A percentile compares a stretch with the other conserved stretches of the same genome.
phyloP scores from a whole-genome alignment of 371 early-diverging fungal genomes.

The Rhizopus stolonifer region DNA sequence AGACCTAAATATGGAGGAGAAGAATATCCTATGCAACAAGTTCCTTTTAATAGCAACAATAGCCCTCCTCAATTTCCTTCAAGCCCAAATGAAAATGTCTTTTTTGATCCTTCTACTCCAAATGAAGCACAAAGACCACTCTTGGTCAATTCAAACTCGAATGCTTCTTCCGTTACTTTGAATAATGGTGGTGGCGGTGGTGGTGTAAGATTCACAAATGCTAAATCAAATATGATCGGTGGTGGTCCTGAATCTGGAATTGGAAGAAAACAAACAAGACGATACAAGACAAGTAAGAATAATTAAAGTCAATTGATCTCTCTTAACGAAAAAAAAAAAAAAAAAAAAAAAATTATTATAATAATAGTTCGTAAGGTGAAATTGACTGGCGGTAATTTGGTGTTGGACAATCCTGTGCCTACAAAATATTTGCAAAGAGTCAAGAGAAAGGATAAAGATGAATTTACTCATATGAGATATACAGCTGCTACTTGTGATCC shows the following conservation, averaged over 20 bases:
- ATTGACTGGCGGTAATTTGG: slow-evolving; percentile 53
- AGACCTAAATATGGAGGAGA: slow-evolving; percentile 21
- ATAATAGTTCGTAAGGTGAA: slow-evolving; percentile 25
- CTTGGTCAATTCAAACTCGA: slow-evolving; percentile 10
- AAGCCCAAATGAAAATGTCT: slow-evolving; percentile 6
- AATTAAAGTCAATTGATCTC: no score
- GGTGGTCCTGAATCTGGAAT: slow-evolving; percentile 33
- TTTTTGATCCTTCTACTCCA: slow-evolving; percentile 10
- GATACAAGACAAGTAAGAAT: slow-evolving; percentile 59
- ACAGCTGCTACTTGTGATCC: slow-evolving; percentile 67
- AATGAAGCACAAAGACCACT: slow-evolving; percentile 13
- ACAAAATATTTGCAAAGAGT: slow-evolving; percentile 44
- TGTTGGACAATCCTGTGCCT: slow-evolving; percentile 58
- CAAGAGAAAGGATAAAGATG: slow-evolving; percentile 44
- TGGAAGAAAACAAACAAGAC: slow-evolving; percentile 47
- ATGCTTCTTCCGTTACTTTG: slow-evolving; percentile 8
- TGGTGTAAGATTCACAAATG: slow-evolving; percentile 6
- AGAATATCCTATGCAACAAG: slow-evolving; percentile 24
- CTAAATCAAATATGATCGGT: slow-evolving; percentile 24
- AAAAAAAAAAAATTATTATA: no score
- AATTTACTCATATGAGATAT: slow-evolving; percentile 61
- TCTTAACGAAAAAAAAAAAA: no score
- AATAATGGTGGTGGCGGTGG: neutral
- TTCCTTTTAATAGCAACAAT: slow-evolving; percentile 11
- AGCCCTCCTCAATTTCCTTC: neutral